Percentiles rank a stretch among this genome's conserved stretches.
Evolutionary conservation across 2,329 filamentous ascomycete genomes (phyloP).

Genomic region (Macrophomina phaseolina): DNA sequence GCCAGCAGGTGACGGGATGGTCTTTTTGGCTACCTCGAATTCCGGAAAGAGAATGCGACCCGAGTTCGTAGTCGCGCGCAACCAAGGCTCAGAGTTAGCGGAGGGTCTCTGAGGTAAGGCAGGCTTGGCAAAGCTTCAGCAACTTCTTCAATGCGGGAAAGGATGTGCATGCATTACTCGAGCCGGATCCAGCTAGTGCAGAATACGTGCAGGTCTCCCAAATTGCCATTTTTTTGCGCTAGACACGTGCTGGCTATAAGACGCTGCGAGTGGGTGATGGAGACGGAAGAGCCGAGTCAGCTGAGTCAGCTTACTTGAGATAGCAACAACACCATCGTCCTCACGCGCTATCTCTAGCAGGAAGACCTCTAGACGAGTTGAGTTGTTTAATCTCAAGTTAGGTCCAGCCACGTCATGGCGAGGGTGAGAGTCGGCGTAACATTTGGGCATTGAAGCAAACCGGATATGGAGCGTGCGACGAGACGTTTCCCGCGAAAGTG

Average conservation of each 20-base stretch:
- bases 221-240: not conserved
- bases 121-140: not conserved
- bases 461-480: too few relatives aligned
- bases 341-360: too few relatives aligned
- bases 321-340: too few relatives aligned
- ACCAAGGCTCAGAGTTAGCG: not conserved
- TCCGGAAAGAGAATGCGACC: too few relatives aligned
- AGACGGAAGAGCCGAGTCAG: not conserved
- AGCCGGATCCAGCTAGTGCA: not conserved
- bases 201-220: too few relatives aligned
- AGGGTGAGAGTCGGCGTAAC: too few relatives aligned
- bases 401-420: too few relatives aligned
- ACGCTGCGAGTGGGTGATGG: not conserved
- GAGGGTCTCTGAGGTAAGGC: not conserved
- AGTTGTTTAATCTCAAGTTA: too few relatives aligned
- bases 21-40: too few relatives aligned
- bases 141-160: not conserved
- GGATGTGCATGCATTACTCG: not conserved
- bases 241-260: not conserved
- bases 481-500: too few relatives aligned
- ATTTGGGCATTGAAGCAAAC: too few relatives aligned
- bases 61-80: not conserved
- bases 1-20: not conserved
- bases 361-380: too few relatives aligned
- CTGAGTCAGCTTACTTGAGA: constrained; percentile 3